These are phyloP conservation scores for Dryas drummondii DNA, from an alignment of 306 rosid genomes.

Conservation along the genomic window DNA sequence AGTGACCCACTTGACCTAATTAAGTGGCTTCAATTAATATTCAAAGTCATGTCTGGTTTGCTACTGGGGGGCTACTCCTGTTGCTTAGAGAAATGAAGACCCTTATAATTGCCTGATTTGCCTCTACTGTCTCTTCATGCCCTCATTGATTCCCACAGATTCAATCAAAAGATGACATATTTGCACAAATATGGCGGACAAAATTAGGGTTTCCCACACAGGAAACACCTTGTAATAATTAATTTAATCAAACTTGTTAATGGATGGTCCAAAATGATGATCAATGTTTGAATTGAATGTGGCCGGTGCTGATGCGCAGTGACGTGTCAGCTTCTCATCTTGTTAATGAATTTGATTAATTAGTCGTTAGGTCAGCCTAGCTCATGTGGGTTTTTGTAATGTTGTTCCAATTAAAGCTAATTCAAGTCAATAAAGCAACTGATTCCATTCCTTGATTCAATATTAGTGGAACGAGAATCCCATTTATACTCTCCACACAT, in stretches of 20 bases:
- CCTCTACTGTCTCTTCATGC: slow-evolving; percentile 32
- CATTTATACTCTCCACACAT: neutral
- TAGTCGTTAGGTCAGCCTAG: slow-evolving; percentile 1
- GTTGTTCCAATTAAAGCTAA: neutral
- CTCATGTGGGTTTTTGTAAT: neutral
- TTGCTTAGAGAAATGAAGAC: slow-evolving; percentile 44
- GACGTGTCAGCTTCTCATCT: slow-evolving; percentile 16
- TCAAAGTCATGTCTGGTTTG: slow-evolving; percentile 18
- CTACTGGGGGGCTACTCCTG: slow-evolving; percentile 26
- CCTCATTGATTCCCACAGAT: slow-evolving; percentile 36
- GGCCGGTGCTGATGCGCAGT: slow-evolving; percentile 18
- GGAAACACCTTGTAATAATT: neutral
- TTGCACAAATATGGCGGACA: slow-evolving; percentile 43
- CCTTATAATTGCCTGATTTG: slow-evolving; percentile 35
- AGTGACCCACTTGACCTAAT: slow-evolving; percentile 21
- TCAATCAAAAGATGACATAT: slow-evolving; percentile 23
- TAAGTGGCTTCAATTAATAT: neutral
- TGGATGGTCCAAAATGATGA: slow-evolving; percentile 14
- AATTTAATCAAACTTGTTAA: slow-evolving; percentile 16
- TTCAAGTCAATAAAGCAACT: slow-evolving; percentile 17
- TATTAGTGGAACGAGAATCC: slow-evolving; percentile 24
- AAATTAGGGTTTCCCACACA: slow-evolving; percentile 34
- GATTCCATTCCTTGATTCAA: slow-evolving; percentile 9
- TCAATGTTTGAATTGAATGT: neutral
- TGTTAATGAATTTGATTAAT: neutral